A percentile compares a stretch with the other conserved stretches of the same genome.
These are phyloP conservation scores for Karstenula rhodostoma DNA, from an alignment of 2,329 filamentous ascomycete genomes.

Conservation along the genomic window DNA sequence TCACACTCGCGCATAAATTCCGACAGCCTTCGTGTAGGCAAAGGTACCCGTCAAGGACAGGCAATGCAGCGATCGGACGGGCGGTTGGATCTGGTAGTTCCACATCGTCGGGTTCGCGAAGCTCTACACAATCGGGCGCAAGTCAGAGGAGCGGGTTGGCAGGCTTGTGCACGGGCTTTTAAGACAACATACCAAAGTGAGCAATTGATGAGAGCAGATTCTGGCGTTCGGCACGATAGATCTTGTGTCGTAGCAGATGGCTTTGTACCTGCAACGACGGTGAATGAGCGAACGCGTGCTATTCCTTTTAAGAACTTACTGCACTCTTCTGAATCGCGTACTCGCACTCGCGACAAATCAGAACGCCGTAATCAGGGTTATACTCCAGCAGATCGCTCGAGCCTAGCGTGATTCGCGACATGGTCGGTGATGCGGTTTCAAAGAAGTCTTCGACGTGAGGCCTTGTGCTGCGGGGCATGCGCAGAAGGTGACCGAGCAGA, in stretches of 20 bases:
- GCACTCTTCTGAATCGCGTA: slow-evolving; percentile 52
- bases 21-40: slow-evolving; percentile 37
- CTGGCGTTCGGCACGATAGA: slow-evolving; percentile 46
- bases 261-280: slow-evolving; percentile 31
- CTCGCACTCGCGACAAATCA: slow-evolving; percentile 48
- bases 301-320: not conserved
- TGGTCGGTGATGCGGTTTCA: not conserved
- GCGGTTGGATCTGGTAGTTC: slow-evolving; percentile 27
- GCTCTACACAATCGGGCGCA: slow-evolving; percentile 8
- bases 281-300: not conserved
- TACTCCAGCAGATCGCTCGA: slow-evolving; percentile 32
- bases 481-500: not conserved
- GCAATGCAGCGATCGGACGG: slow-evolving; percentile 37
- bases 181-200: slow-evolving; percentile 20
- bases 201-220: slow-evolving; percentile 33
- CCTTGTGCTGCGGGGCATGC: not conserved
- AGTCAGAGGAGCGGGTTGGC: not conserved
- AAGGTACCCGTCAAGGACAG: slow-evolving; percentile 40
- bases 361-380: slow-evolving; percentile 31
- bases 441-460: slow-evolving; percentile 15
- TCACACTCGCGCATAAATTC: slow-evolving; percentile 43
- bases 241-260: slow-evolving; percentile 50
- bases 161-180: not conserved
- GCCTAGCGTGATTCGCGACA: slow-evolving; percentile 21
- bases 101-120: slow-evolving; percentile 45